phyloP scores from a whole-genome alignment of 441 rosid species.

The Syzygium malaccense region DNA sequence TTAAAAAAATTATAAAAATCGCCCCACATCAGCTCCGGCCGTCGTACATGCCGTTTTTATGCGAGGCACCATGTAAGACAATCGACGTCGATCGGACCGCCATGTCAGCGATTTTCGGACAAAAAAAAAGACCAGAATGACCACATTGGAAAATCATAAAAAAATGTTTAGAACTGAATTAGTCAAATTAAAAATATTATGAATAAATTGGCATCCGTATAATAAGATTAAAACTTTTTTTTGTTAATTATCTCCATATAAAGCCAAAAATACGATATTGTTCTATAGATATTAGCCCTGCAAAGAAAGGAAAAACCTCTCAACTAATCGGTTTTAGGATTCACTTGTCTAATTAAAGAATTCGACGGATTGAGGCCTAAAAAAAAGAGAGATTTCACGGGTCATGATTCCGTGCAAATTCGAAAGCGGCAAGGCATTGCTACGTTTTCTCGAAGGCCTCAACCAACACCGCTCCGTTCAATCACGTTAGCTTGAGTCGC shows the following conservation, averaged over 20 bases:
- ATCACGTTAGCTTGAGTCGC: neutral
- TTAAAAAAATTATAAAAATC: too few relatives aligned
- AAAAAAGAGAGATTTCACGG: neutral
- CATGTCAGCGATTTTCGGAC: fast-evolving
- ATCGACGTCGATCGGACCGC: fast-evolving
- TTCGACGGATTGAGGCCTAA: neutral
- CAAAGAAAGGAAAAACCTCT: neutral
- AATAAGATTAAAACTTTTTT: neutral
- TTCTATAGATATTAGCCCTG: neutral
- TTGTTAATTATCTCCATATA: neutral
- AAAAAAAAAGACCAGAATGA: neutral
- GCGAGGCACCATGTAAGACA: fast-evolving
- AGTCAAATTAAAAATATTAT: neutral
- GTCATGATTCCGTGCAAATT: neutral
- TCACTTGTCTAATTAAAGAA: neutral
- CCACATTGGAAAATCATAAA: fast-evolving
- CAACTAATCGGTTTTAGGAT: neutral
- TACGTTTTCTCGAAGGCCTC: neutral
- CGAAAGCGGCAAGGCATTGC: neutral
- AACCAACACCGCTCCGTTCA: neutral
- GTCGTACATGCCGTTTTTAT: neutral
- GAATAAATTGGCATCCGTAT: neutral
- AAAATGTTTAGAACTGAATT: neutral
- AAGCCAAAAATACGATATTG: neutral
- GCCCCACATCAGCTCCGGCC: too few relatives aligned